Evolutionary conservation across 2,329 filamentous ascomycete genomes (phyloP).

Genomic region (Curvularia sp.): DNA sequence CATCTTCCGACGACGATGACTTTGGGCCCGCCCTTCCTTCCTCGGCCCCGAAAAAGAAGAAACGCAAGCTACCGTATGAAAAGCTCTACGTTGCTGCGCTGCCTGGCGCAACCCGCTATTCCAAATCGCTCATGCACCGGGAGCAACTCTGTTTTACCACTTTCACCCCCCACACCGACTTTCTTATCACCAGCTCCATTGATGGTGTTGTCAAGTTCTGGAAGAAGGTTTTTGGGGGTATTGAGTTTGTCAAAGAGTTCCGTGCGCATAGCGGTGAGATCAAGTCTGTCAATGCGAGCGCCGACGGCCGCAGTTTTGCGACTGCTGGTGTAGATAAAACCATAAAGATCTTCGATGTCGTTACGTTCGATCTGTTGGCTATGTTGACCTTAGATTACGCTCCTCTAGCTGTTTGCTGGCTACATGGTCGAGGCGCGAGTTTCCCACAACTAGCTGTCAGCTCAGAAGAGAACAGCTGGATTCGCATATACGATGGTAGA

Average conservation of each 20-base stretch:
- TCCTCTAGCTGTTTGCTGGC: conserved; percentile 87
- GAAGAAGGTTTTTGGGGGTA: conserved; percentile 90
- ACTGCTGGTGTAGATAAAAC: conserved; percentile 81
- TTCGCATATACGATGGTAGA: conserved; percentile 87
- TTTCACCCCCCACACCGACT: conserved; percentile 90
- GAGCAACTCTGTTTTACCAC: conserved; percentile 89
- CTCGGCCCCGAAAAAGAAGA: conserved; percentile 83
- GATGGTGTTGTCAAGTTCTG: conserved; percentile 99
- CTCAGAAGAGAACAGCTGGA: conserved; percentile 72
- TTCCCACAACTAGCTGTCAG: conserved; percentile 85
- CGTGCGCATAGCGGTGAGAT: conserved; percentile 88
- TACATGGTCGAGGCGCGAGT: conserved; percentile 84
- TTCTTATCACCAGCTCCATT: conserved; percentile 89
- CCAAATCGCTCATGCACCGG: conserved; percentile 97
- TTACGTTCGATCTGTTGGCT: conserved; percentile 72
- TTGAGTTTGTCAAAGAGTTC: conserved; percentile 99
- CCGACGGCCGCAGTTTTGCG: conserved; percentile 91
- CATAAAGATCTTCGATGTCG: conserved; percentile 77
- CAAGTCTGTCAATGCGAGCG: conserved; percentile 80
- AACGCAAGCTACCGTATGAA: conserved; percentile 88
- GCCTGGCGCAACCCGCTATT: conserved; percentile 80
- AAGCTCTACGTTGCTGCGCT: conserved; percentile 93
- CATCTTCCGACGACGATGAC: conserved; percentile 78
- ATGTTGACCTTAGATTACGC: conserved; percentile 80
- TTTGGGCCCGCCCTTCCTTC: conserved; percentile 92